These are phyloP conservation scores for Coniferiporia weirii DNA, from an alignment of 1,284 basidiomycete species.

Conservation along the genomic window DNA sequence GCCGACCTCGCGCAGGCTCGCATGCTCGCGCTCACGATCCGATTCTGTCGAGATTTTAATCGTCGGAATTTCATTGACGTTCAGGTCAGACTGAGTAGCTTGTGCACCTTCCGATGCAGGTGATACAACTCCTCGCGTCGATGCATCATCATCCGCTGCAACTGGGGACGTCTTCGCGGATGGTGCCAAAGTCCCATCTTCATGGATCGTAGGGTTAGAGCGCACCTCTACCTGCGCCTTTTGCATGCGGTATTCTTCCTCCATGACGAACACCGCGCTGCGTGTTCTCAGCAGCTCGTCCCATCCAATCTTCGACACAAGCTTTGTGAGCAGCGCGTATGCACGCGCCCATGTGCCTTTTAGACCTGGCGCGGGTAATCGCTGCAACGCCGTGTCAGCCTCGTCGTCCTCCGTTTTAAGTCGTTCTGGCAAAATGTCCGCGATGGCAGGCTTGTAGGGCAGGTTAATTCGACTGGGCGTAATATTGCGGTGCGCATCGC, in stretches of 20 bases:
- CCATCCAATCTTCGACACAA: conserved; percentile 95
- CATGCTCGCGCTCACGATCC: conserved; percentile 46
- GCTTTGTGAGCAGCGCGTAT: conserved; percentile 83
- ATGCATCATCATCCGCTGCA: conserved; percentile 66
- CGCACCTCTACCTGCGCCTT: conserved; percentile 63
- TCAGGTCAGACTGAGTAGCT: conserved; percentile 25
- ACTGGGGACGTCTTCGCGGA: conserved; percentile 25
- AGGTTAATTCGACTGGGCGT: conserved; percentile 81
- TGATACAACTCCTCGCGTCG: conserved; percentile 53
- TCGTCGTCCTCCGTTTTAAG: conserved; percentile 82
- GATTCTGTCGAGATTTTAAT: conserved; percentile 88
- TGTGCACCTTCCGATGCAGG: conserved; percentile 32
- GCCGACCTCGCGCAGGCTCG: conserved; percentile 26
- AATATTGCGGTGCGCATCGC: conserved; percentile 88
- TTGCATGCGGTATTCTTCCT: conserved; percentile 95
- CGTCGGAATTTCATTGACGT: conserved; percentile 58
- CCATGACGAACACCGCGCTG: conserved; percentile 97
- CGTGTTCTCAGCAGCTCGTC: conserved; percentile 95
- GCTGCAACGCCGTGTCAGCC: conserved; percentile 86
- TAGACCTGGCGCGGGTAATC: conserved; percentile 90
- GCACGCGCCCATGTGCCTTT: conserved; percentile 96
- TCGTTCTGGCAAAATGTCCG: conserved; percentile 72
- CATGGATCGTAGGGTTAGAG: conserved; percentile 41
- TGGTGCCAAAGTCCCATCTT: conserved; percentile 45
- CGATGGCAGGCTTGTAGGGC: conserved; percentile 81